phyloP scores from a whole-genome alignment of 1,284 basidiomycete species.

The Microbotryum intermedium region DNA sequence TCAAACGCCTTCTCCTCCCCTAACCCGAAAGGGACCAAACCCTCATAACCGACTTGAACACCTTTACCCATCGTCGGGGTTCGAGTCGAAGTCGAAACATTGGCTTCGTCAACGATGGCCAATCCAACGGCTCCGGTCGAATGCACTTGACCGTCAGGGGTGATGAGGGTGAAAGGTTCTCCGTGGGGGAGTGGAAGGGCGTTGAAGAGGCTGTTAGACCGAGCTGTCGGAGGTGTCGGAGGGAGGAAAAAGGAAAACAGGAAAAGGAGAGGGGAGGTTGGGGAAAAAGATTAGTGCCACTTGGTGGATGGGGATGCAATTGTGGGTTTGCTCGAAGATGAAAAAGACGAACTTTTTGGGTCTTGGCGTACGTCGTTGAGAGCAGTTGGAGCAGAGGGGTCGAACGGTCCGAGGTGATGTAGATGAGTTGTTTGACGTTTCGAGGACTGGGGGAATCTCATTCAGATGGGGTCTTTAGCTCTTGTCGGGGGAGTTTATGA shows the following conservation, averaged over 20 bases:
- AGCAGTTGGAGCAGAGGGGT: conserved; percentile 17
- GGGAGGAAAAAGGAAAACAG: neutral
- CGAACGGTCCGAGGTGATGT: conserved; percentile 21
- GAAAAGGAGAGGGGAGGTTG: too few species aligned
- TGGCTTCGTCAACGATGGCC: conserved; percentile 7
- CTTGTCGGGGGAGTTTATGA: too few species aligned
- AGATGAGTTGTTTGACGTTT: conserved; percentile 17
- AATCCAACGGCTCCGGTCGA: conserved; percentile 21
- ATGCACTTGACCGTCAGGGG: neutral
- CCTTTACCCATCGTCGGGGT: neutral
- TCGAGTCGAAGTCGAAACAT: neutral
- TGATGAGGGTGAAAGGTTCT: conserved; percentile 15
- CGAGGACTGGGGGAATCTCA: conserved; percentile 7
- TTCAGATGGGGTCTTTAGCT: too few species aligned
- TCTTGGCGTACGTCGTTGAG: conserved; percentile 3
- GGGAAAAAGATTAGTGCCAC: too few species aligned
- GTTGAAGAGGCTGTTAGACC: conserved; percentile 25
- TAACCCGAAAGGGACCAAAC: conserved; percentile 2
- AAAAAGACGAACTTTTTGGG: conserved; percentile 2
- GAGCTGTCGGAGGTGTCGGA: neutral
- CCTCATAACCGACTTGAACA: conserved; percentile 9
- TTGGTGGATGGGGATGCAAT: too few species aligned
- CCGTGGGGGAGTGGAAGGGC: conserved; percentile 20
- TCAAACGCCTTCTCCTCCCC: neutral
- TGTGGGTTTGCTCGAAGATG: too few species aligned